A percentile compares a stretch with the other conserved stretches of the same genome.
phyloP scores from a whole-genome alignment of 352 stramenopile genomes.

The Globisporangium abappressorium region DNA sequence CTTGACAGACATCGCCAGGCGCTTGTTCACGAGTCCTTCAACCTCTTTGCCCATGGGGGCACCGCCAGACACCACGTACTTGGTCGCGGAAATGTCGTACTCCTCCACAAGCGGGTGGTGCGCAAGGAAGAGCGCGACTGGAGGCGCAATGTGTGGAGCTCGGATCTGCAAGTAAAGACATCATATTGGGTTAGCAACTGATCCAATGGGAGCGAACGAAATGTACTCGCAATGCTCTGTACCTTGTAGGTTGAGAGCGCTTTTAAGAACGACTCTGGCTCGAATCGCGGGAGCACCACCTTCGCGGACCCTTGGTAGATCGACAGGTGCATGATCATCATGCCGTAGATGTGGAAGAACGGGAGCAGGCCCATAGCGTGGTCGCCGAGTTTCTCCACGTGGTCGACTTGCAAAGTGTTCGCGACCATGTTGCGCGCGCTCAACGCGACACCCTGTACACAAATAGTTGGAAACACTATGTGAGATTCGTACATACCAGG shows the following conservation, averaged over 20 bases:
- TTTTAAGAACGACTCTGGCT: constrained; percentile 85
- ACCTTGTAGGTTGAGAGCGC: constrained; percentile 69
- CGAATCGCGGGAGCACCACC: constrained; percentile 89
- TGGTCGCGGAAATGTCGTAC: constrained; percentile 84
- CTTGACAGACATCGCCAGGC: constrained; percentile 50
- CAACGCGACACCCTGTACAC: constrained; percentile 40
- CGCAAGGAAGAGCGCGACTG: constrained; percentile 17
- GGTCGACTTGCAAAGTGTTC: constrained; percentile 85
- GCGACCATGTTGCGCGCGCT: constrained; percentile 87
- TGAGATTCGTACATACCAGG: not conserved
- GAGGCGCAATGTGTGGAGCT: constrained; percentile 73
- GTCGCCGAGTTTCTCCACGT: constrained; percentile 58
- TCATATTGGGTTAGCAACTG: not conserved
- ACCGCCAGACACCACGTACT: constrained; percentile 65
- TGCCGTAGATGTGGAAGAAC: constrained; percentile 96
- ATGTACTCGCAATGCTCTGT: not conserved
- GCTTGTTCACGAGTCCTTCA: constrained; percentile 49
- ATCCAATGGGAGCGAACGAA: not conserved
- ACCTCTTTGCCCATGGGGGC: constrained; percentile 77
- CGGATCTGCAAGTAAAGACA: constrained; percentile 25
- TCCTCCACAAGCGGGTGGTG: constrained; percentile 72
- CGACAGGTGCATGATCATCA: constrained; percentile 77
- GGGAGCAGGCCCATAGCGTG: constrained; percentile 76
- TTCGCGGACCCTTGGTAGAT: constrained; percentile 77
- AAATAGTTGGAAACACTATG: not conserved